Conservation (phyloP, 2,329 filamentous ascomycete species). For the Teratosphaeria destructans region DNA sequence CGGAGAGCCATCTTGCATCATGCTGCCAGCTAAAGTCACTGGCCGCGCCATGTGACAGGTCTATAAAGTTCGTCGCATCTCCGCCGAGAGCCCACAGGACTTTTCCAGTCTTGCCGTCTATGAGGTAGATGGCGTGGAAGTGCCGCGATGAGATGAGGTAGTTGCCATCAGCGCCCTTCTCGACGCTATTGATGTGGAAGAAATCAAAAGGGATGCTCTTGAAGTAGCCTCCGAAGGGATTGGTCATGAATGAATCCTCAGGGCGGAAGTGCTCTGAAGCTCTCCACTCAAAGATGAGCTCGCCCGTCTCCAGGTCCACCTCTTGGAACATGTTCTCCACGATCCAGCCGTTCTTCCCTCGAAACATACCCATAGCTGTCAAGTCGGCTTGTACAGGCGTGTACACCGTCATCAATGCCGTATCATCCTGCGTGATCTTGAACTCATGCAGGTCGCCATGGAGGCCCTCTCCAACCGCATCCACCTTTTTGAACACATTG, state of each 20-base stretch:
- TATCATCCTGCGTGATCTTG: slow-evolving; percentile 30
- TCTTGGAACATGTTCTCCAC: slow-evolving; percentile 37
- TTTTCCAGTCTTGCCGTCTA: slow-evolving; percentile 37
- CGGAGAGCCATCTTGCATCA: slow-evolving; percentile 36
- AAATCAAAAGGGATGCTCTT: slow-evolving; percentile 33
- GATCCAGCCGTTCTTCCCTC: slow-evolving; percentile 28
- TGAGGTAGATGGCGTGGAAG: slow-evolving; percentile 36
- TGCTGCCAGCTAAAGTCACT: slow-evolving; percentile 39
- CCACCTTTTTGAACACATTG: slow-evolving; percentile 16
- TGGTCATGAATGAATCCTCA: slow-evolving; percentile 14
- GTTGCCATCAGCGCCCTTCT: slow-evolving; percentile 41
- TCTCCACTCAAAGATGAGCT: slow-evolving; percentile 32
- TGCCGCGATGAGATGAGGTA: slow-evolving; percentile 45
- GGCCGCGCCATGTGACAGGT: slow-evolving; percentile 16
- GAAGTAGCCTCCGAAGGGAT: slow-evolving; percentile 1
- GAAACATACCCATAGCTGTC: slow-evolving; percentile 14
- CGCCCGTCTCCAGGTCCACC: slow-evolving; percentile 29
- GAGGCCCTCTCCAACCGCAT: slow-evolving; percentile 19
- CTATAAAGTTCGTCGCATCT: slow-evolving; percentile 16
- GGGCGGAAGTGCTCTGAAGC: slow-evolving; percentile 27
- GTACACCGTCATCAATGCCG: slow-evolving; percentile 37
- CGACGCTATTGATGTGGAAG: slow-evolving; percentile 47
- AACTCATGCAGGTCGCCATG: slow-evolving; percentile 36
- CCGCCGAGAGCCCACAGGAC: slow-evolving; percentile 42
- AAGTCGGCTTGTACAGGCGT: slow-evolving; percentile 22